Conservation (phyloP, 1,284 basidiomycete species). For the Naganishia cerealis region DNA sequence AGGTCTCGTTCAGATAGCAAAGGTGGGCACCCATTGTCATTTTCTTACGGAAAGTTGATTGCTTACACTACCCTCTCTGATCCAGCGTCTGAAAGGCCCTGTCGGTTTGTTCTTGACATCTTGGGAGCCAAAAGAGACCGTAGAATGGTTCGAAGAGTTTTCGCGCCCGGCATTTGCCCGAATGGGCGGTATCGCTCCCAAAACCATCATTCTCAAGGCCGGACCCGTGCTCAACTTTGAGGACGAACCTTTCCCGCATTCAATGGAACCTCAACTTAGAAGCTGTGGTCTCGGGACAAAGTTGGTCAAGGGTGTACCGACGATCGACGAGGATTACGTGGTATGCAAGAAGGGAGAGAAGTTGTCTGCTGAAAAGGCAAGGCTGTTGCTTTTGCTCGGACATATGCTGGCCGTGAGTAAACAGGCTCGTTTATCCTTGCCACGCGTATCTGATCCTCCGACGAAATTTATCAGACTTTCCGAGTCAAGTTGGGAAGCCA, state of each 20-base stretch:
- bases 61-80: conserved; percentile 15
- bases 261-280: conserved; percentile 92
- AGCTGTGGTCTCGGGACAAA: conserved; percentile 81
- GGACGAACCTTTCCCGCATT: conserved; percentile 81
- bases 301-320: conserved; percentile 84
- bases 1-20: conserved; percentile 76
- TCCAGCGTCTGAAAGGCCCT: conserved; percentile 84
- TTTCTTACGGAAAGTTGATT: conserved; percentile 13
- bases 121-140: conserved; percentile 79
- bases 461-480: conserved; percentile 57
- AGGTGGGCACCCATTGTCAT: conserved; percentile 58
- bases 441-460: background rate
- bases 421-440: background rate
- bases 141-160: conserved; percentile 93
- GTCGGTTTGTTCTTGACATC: conserved; percentile 91
- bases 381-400: conserved; percentile 82
- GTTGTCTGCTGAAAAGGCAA: conserved; percentile 79
- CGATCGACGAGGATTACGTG: conserved; percentile 73
- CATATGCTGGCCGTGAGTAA: conserved; percentile 70
- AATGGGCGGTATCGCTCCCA: conserved; percentile 74
- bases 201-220: conserved; percentile 72
- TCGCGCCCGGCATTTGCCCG: conserved; percentile 87
- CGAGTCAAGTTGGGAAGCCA: conserved; percentile 68
- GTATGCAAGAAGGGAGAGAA: conserved; percentile 81
- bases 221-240: conserved; percentile 48